A percentile compares a stretch with the other conserved stretches of the same genome.
Conservation (phyloP, 768 basidiomycete genomes). For the Saitozyma podzolica region DNA sequence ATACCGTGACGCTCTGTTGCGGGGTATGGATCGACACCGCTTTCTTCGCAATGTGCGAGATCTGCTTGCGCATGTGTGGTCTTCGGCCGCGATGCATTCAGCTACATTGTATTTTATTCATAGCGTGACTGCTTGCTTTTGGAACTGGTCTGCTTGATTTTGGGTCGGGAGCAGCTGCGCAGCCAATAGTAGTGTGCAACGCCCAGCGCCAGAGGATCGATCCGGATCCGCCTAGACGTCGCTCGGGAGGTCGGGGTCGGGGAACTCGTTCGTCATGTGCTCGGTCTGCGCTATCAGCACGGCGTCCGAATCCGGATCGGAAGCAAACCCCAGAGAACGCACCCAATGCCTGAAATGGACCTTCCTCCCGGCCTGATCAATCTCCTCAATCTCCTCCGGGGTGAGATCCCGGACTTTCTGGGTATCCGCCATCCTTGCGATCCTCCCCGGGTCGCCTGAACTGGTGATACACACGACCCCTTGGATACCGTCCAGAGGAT, state of each 20-base stretch:
- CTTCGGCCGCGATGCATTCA: too few species aligned
- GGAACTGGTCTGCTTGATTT: too few species aligned
- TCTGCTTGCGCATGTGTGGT: too few species aligned
- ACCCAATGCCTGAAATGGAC: constrained; percentile 43
- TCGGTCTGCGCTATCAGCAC: constrained; percentile 20
- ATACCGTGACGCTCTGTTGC: too few species aligned
- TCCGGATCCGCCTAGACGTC: background rate
- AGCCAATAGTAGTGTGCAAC: too few species aligned
- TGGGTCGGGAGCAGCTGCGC: too few species aligned
- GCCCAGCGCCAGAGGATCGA: too few species aligned
- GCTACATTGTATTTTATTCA: too few species aligned
- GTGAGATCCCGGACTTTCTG: constrained; percentile 30
- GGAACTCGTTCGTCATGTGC: constrained; percentile 45
- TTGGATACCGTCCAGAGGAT: constrained; percentile 47
- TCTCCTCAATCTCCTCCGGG: constrained; percentile 47
- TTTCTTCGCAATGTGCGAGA: too few species aligned
- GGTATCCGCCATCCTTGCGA: constrained; percentile 31
- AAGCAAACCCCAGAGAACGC: background rate
- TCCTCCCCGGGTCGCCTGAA: constrained; percentile 21
- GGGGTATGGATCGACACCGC: too few species aligned
- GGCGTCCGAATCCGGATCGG: too few species aligned
- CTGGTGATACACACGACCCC: constrained; percentile 45
- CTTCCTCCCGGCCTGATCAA: constrained; percentile 39
- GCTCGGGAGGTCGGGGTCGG: constrained; percentile 28
- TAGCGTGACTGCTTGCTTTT: too few species aligned